Conservation (phyloP, 148 eudicot species). For the Persicaria maculosa region DNA sequence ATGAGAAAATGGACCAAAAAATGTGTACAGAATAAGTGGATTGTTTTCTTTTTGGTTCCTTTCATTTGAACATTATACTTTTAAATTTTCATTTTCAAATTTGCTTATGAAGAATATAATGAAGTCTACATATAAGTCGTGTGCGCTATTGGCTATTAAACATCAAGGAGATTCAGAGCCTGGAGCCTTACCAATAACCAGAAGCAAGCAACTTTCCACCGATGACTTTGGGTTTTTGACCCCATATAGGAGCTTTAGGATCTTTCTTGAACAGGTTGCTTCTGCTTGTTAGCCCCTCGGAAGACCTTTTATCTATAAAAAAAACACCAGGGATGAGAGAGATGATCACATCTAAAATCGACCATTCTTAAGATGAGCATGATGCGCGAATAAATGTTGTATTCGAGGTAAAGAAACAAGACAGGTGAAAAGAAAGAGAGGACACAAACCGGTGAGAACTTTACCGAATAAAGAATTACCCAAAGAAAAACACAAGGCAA, state of each 20-base stretch:
- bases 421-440: background rate
- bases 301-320: slow-evolving; percentile 61
- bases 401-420: background rate
- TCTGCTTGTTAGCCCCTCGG: slow-evolving; percentile 94
- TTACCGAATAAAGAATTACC: slow-evolving; percentile 34
- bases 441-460: background rate
- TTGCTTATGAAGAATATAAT: background rate
- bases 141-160: background rate
- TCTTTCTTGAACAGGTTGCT: slow-evolving; percentile 80
- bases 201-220: slow-evolving; percentile 97
- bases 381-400: background rate
- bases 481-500: slow-evolving; percentile 65
- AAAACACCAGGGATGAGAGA: slow-evolving; percentile 1
- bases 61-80: no score
- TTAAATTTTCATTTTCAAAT: no score
- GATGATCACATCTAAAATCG: background rate
- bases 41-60: no score
- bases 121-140: background rate
- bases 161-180: background rate
- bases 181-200: slow-evolving; percentile 78
- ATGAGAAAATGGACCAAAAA: no score
- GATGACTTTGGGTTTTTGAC: slow-evolving; percentile 82
- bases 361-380: background rate
- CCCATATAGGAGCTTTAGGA: slow-evolving; percentile 89
- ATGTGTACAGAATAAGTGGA: no score